A percentile compares a stretch with the other conserved stretches of the same genome.
These are phyloP conservation scores for Tetrapisispora nanseiensis DNA, from an alignment of 805 yeast species.

Conservation along the genomic window DNA sequence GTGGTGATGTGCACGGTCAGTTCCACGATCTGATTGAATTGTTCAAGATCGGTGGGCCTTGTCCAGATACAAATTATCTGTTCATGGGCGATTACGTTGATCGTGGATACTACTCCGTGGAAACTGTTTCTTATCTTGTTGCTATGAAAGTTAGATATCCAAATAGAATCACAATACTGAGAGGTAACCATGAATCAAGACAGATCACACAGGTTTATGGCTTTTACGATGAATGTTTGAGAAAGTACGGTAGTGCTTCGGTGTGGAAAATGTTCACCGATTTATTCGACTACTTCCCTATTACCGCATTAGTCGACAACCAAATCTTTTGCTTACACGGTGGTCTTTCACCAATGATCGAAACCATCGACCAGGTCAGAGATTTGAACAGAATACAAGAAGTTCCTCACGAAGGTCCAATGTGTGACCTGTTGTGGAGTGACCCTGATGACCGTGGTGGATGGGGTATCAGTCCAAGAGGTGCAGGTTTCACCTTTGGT, in stretches of 20 bases:
- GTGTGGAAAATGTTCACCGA: conserved; percentile 93
- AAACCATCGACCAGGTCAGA: conserved; percentile 84
- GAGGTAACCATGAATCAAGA: conserved; percentile 93
- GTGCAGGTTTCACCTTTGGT: conserved; percentile 98
- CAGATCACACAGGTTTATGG: conserved; percentile 96
- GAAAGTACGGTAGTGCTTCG: conserved; percentile 85
- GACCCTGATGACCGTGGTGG: conserved; percentile 98
- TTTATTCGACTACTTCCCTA: conserved; percentile 84
- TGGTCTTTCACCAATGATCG: conserved; percentile 90
- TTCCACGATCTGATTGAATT: conserved; percentile 90
- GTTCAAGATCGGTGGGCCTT: conserved; percentile 88
- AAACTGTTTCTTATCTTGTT: conserved; percentile 78
- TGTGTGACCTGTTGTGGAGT: conserved; percentile 95
- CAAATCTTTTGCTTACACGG: conserved; percentile 90
- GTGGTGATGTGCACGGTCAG: conserved; percentile 96
- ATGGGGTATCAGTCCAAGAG: conserved; percentile 97
- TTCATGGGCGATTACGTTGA: conserved; percentile 93
- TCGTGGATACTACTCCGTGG: conserved; percentile 72
- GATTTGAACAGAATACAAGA: conserved; percentile 87
- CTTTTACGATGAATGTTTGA: conserved; percentile 87
- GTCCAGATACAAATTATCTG: conserved; percentile 82
- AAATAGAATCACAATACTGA: conserved; percentile 76
- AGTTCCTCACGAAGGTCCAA: conserved; percentile 96
- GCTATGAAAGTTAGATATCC: conserved; percentile 92
- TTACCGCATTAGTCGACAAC: conserved; percentile 86